Base-by-base conservation (phyloP, 345 rosid species). In the Eucalyptus polybractea region DNA sequence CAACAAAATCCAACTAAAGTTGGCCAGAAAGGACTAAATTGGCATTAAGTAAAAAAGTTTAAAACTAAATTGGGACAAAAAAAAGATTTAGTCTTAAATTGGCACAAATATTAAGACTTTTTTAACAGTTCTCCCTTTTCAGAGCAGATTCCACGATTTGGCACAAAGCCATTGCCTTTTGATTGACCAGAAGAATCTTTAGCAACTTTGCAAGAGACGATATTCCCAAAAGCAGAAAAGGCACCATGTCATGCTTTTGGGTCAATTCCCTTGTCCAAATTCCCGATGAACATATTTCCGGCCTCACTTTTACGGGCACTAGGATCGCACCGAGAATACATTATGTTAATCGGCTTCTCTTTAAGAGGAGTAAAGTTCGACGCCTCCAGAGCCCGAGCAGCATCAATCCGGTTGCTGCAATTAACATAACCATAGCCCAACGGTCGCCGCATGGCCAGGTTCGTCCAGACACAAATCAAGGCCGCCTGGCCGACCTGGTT, bases 81-180 rank as follows among this genome's bases (percentile, higher is more conserved):
- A n/a, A n/a, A n/a, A n/a, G n/a, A n/a, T n/a, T n/a, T n/a, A n/a
- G n/a, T n/a, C n/a, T n/a, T n/a, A n/a, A n/a, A n/a, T n/a, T n/a
- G n/a, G n/a, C n/a, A n/a, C n/a, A n/a, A n/a, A n/a, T n/a, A n/a
- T n/a, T n/a, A n/a, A n/a, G n/a, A n/a, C n/a, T n/a, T n/a, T n/a
- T n/a, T 44, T 40, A 44, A 44, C 47, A 8, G 10, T 44, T 44
- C 47, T 44, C 47, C 47, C 10, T 96, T 88, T 90, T 93, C 91
- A 93, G 96, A 17, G 99, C 96, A 90, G 97, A 90, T 86, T 97
- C 99, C 86, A 94, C 98, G 87, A 91, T 92, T 95, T 90, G 96
- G 98, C 37, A 97, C 98, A 93, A 97, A 97, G 9, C 99, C 99
- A 92, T 97, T 96, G 89, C 98, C 98, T 91, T 93, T 97, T 29